Percentiles rank a stretch among this genome's conserved stretches.
Evolutionary conservation across 768 basidiomycete genomes (phyloP).

Genomic region (Rhodotorula paludigena): DNA sequence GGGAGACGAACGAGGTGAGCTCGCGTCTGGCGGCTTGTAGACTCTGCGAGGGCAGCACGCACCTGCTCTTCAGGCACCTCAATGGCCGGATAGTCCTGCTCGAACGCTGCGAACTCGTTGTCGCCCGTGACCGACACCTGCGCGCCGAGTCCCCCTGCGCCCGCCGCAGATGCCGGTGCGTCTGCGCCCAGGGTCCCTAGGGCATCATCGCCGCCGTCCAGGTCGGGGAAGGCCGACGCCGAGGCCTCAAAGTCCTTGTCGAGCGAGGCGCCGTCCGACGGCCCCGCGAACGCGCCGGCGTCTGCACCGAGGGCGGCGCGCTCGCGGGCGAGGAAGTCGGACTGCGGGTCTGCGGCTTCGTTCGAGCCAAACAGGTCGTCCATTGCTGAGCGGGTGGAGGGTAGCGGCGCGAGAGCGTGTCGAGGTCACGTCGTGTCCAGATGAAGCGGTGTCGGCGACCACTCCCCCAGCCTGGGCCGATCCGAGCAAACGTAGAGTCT

Average conservation of each 20-base stretch:
- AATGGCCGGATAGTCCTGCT: slow-evolving; percentile 78
- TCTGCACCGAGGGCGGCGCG: slow-evolving; percentile 27
- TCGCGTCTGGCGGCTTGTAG: background rate
- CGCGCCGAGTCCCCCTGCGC: slow-evolving; percentile 62
- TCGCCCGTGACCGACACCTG: slow-evolving; percentile 70
- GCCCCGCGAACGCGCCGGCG: slow-evolving; percentile 8
- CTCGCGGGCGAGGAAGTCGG: slow-evolving; percentile 39
- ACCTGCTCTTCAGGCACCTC: slow-evolving; percentile 45
- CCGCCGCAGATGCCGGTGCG: slow-evolving; percentile 69
- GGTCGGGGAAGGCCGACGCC: slow-evolving; percentile 79
- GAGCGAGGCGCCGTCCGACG: slow-evolving; percentile 47
- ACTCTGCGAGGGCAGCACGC: background rate
- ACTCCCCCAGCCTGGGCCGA: no score
- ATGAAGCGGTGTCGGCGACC: no score
- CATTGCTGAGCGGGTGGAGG: slow-evolving; percentile 7
- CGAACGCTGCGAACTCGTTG: slow-evolving; percentile 78
- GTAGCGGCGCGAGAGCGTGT: background rate
- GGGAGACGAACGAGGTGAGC: background rate
- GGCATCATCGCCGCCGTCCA: slow-evolving; percentile 55
- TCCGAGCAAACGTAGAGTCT: no score
- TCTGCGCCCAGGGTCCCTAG: background rate
- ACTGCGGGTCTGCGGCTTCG: slow-evolving; percentile 7
- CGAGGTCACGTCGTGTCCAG: background rate
- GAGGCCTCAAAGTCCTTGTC: slow-evolving; percentile 76
- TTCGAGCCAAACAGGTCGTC: slow-evolving; percentile 35